Evolutionary conservation across 352 stramenopile species (phyloP).

Genomic region (Phytophthora podocarpi): DNA sequence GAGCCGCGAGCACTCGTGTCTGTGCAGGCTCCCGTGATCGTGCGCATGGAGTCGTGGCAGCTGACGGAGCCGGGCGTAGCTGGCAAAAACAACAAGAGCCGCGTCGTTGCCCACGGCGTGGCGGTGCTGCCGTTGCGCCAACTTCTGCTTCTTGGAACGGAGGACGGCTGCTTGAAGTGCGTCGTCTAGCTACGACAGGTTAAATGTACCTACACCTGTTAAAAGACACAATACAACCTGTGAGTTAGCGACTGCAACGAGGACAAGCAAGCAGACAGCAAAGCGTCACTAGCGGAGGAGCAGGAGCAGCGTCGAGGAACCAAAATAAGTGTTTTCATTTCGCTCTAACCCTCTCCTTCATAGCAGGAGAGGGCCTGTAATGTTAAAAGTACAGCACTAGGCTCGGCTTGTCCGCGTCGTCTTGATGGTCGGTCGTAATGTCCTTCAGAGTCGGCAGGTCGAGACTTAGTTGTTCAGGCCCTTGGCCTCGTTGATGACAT

Average conservation of each 20-base stretch:
- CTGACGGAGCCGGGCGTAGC: conserved; percentile 42
- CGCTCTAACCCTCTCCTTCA: conserved; percentile 20
- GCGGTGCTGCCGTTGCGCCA: conserved; percentile 64
- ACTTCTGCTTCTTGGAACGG: conserved; percentile 59
- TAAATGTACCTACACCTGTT: conserved; percentile 12
- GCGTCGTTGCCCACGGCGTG: conserved; percentile 43
- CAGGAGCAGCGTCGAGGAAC: conserved; percentile 17
- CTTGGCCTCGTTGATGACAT: conserved; percentile 84
- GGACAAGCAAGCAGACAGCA: not conserved
- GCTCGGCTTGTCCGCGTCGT: conserved; percentile 12
- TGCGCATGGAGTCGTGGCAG: conserved; percentile 57
- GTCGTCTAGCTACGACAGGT: conserved; percentile 30
- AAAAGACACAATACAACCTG: conserved; percentile 5
- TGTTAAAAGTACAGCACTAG: conserved; percentile 40
- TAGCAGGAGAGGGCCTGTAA: conserved; percentile 1
- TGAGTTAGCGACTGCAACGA: not conserved
- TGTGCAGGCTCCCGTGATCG: conserved; percentile 5
- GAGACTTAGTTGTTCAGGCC: conserved; percentile 55
- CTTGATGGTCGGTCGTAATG: not conserved
- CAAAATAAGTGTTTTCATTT: conserved; percentile 32
- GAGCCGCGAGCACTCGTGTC: conserved; percentile 35
- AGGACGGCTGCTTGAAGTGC: conserved; percentile 71
- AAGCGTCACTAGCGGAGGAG: not conserved
- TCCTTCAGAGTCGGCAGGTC: not conserved
- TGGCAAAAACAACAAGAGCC: conserved; percentile 54